These are phyloP conservation scores for Teunomyces pallodes DNA, from an alignment of 805 yeast species.

Conservation along the genomic window DNA sequence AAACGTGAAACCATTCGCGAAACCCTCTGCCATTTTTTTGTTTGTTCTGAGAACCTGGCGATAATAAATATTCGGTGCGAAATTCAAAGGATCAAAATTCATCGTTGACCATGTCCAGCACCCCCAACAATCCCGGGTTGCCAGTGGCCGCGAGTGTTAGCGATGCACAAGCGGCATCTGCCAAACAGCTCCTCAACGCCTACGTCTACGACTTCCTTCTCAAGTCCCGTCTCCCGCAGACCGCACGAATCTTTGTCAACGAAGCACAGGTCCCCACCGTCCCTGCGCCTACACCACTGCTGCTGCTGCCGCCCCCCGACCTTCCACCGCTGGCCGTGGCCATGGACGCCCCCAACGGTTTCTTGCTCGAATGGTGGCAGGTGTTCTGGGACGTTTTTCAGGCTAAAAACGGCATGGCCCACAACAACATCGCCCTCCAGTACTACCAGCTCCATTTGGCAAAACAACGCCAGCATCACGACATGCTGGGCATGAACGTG, in stretches of 20 bases:
- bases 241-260: conserved; percentile 70
- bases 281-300: conserved; percentile 19
- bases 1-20: too few relatives aligned
- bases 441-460: conserved; percentile 63
- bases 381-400: conserved; percentile 92
- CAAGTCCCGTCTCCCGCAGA: conserved; percentile 66
- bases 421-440: conserved; percentile 57
- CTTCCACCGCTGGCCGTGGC: conserved; percentile 32
- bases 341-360: conserved; percentile 85
- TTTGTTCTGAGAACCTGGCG: too few relatives aligned
- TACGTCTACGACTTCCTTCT: conserved; percentile 82
- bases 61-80: not conserved
- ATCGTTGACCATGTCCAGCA: not conserved
- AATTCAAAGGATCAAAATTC: not conserved
- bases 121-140: not conserved
- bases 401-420: conserved; percentile 59
- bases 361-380: conserved; percentile 93
- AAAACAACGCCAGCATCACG: conserved; percentile 60
- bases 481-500: conserved; percentile 40
- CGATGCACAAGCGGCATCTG: conserved; percentile 48
- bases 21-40: too few relatives aligned
- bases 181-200: conserved; percentile 68
- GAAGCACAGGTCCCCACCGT: conserved; percentile 67
- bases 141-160: not conserved
- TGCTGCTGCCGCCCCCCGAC: conserved; percentile 14